phyloP scores from a whole-genome alignment of 108 stramenopile genomes.

The Aureococcus anophagefferens region DNA sequence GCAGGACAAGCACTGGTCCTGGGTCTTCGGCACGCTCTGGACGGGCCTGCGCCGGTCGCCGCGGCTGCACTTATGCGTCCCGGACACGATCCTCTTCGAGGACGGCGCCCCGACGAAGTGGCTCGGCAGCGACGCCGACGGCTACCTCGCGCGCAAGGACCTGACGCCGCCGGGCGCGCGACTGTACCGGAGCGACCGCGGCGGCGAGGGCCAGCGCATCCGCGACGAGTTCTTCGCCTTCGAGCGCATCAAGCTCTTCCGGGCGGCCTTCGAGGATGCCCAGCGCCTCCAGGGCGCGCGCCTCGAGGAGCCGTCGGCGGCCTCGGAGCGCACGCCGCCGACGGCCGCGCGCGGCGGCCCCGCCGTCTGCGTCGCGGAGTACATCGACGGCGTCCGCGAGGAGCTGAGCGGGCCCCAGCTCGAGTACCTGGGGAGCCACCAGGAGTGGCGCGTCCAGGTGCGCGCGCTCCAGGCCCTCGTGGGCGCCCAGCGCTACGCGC shows the following conservation, averaged over 20 bases:
- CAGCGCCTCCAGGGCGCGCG: neutral
- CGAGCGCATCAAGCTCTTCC: neutral
- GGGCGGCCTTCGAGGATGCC: neutral
- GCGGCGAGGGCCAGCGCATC: neutral
- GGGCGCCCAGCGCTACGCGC: neutral
- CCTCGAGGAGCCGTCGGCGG: neutral
- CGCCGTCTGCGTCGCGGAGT: neutral
- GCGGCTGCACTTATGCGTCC: neutral
- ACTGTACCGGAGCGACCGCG: neutral
- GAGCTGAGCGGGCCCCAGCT: neutral
- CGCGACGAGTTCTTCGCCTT: neutral
- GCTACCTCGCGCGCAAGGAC: neutral
- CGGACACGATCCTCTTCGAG: conserved; percentile 5
- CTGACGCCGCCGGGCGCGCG: neutral
- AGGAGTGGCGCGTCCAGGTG: neutral
- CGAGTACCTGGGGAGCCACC: neutral
- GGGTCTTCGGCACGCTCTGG: neutral
- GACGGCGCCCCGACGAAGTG: conserved; percentile 9
- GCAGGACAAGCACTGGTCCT: neutral
- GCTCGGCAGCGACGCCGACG: neutral
- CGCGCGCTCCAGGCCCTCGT: neutral
- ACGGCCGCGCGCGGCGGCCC: too few species aligned
- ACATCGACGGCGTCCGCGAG: neutral
- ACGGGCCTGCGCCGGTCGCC: neutral
- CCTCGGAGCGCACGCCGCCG: too few species aligned